These are phyloP conservation scores for Phytophthora foliorum DNA, from an alignment of 352 stramenopile species.

Conservation along the genomic window DNA sequence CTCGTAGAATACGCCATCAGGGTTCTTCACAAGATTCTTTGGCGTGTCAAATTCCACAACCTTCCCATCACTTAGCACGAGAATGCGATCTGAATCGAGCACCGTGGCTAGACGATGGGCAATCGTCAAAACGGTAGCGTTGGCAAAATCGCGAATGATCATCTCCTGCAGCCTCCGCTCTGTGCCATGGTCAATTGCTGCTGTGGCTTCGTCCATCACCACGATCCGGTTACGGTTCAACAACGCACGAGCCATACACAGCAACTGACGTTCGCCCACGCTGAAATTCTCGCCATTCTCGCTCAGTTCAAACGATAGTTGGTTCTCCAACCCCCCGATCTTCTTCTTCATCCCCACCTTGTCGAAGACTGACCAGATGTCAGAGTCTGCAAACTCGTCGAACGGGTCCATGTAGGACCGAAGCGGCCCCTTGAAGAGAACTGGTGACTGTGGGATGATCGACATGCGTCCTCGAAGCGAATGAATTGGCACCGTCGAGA, in stretches of 20 bases:
- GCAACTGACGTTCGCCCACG: conserved; percentile 92
- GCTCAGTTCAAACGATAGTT: conserved; percentile 17
- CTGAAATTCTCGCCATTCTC: conserved; percentile 68
- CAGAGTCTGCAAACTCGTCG: conserved; percentile 65
- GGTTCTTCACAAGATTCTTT: conserved; percentile 19
- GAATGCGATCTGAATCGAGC: conserved; percentile 87
- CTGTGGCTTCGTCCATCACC: conserved; percentile 96
- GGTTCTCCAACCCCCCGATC: conserved; percentile 27
- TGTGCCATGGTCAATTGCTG: conserved; percentile 60
- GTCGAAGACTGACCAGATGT: conserved; percentile 74
- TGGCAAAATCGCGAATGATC: conserved; percentile 87
- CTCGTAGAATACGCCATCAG: conserved; percentile 23
- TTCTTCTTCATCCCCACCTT: conserved; percentile 66
- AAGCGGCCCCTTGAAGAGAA: conserved; percentile 92
- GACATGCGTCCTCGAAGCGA: conserved; percentile 44
- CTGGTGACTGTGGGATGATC: conserved; percentile 83
- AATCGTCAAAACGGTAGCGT: conserved; percentile 95
- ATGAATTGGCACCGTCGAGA: conserved; percentile 37
- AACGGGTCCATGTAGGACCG: conserved; percentile 93
- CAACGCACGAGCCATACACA: conserved; percentile 93
- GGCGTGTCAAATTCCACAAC: conserved; percentile 90
- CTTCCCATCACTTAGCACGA: conserved; percentile 88
- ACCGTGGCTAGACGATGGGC: conserved; percentile 93
- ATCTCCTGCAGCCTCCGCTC: conserved; percentile 75
- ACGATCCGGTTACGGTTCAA: conserved; percentile 88